Evolutionary conservation across 2,329 filamentous ascomycete species (phyloP), one percentile per base, ranked within the genome.

Genomic region (Apiospora pterosperma): DNA sequence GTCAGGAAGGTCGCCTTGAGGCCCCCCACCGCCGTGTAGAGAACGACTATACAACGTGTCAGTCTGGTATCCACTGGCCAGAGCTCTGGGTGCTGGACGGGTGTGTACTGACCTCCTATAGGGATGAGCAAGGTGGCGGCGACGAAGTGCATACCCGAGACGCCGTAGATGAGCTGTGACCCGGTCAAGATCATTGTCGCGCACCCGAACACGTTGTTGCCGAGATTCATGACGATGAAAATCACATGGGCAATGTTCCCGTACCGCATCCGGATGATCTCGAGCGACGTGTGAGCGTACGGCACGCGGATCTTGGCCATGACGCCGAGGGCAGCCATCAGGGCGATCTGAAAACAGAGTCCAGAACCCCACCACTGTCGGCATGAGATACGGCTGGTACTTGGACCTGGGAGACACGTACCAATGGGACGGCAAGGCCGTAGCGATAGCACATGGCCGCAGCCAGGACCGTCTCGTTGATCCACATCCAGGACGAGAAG

Each of bases 1-100:
- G 81, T 83, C 7, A 83, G 67, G 63, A 84, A 83, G 0, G 81
- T 84, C 0, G 81, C 81, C 63, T 83, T 83, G 5, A 83, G 69
- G 4, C 81, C 81, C 7, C 81, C 81, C 3, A 82, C 79, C 0
- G 78, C 79, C 0, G 81, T 83, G 65, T 84, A 83, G 2, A 81
- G 69, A 0, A 82, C 80, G 7, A 82, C 79, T 80, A 48, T 12
- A 67, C 52, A 23, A 61, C 42, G 11, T 48, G 23, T 48, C 3
- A 48, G 42, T 28, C 11, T 19, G 2, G 19, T n/a, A 2, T 10
- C 19, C 11, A 10, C 4, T 2, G n/a, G 7, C 19, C 39, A 21
- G 39, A 42, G n/a, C 1, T 21, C 19, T n/a, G n/a, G n/a, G 6
- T 42, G n/a, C 39, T 1, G 3, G 39, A 21, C 21, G 23, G 23